phyloP scores from a whole-genome alignment of 2,329 filamentous ascomycete genomes.

The Colletotrichum viniferum region DNA sequence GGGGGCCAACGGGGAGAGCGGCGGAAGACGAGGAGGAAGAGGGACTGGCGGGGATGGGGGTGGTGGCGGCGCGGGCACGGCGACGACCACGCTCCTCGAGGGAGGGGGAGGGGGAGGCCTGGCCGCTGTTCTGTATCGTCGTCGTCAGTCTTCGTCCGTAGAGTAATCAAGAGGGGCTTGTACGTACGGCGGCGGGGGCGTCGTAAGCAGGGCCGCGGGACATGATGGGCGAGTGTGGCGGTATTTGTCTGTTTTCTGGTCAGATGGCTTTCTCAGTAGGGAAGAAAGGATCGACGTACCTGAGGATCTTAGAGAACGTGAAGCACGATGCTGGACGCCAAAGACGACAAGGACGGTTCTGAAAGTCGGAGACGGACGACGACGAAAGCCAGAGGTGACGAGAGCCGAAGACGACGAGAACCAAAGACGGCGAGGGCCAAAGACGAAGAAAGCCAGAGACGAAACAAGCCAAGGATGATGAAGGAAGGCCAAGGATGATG shows the following conservation, averaged over 20 bases:
- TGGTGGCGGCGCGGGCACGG: not conserved
- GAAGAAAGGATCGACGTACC: not conserved
- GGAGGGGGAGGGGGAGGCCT: not conserved
- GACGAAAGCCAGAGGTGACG: fast-evolving
- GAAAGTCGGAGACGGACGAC: not conserved
- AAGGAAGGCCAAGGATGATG: not conserved
- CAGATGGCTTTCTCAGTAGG: not conserved
- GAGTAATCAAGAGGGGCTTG: not conserved
- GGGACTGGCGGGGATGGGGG: not conserved
- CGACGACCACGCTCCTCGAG: not conserved
- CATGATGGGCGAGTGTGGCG: not conserved
- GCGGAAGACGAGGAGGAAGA: not conserved
- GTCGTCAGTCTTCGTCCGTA: not conserved
- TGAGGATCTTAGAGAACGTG: not conserved
- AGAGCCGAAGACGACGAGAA: not conserved
- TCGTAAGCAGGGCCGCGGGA: not conserved
- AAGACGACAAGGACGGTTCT: not conserved
- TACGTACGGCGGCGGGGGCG: not conserved
- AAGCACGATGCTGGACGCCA: not conserved
- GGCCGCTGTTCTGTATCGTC: not conserved
- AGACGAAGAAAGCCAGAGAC: not conserved
- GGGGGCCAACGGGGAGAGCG: not conserved
- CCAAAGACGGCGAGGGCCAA: not conserved
- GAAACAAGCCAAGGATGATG: not conserved
- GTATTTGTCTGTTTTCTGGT: not conserved